These are phyloP conservation scores for Phoenix dactylifera DNA, from an alignment of 176 grass and related monocot genomes.

Conservation along the genomic window DNA sequence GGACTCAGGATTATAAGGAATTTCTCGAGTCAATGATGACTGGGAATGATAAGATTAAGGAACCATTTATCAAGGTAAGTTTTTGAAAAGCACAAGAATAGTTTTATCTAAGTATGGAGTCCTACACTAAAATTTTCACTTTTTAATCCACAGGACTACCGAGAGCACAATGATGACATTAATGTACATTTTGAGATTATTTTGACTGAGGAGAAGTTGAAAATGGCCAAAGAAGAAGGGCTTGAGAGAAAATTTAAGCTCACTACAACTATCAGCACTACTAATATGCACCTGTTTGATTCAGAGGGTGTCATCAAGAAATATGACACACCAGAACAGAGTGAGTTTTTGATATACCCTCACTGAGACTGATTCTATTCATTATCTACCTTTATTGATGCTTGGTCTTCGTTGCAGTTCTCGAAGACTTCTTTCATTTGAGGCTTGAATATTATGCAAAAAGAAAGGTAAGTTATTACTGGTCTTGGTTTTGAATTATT, in stretches of 20 bases:
- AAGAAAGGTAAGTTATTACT: conserved; percentile 54
- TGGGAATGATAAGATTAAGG: conserved; percentile 34
- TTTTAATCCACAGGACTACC: conserved; percentile 33
- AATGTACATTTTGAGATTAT: conserved; percentile 50
- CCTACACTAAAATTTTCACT: too few species aligned
- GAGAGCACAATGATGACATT: conserved; percentile 40
- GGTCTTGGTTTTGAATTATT: not conserved
- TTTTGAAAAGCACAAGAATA: not conserved
- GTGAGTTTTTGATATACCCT: conserved; percentile 24
- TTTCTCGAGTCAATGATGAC: conserved; percentile 36
- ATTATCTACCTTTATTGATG: conserved; percentile 4
- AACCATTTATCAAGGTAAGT: conserved; percentile 58
- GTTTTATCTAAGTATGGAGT: not conserved
- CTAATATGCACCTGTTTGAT: conserved; percentile 98
- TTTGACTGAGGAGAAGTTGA: conserved; percentile 61
- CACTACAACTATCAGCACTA: conserved; percentile 64
- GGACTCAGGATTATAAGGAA: conserved; percentile 74
- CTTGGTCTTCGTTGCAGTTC: conserved; percentile 33
- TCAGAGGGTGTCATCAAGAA: conserved; percentile 62
- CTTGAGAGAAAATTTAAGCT: conserved; percentile 84
- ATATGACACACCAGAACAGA: conserved; percentile 68
- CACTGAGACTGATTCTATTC: too few species aligned
- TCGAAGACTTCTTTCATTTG: conserved; percentile 59
- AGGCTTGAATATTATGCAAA: conserved; percentile 59
- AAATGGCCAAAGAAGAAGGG: conserved; percentile 65